Conservation (phyloP, 2,329 filamentous ascomycete genomes). For the Nemania abortiva region DNA sequence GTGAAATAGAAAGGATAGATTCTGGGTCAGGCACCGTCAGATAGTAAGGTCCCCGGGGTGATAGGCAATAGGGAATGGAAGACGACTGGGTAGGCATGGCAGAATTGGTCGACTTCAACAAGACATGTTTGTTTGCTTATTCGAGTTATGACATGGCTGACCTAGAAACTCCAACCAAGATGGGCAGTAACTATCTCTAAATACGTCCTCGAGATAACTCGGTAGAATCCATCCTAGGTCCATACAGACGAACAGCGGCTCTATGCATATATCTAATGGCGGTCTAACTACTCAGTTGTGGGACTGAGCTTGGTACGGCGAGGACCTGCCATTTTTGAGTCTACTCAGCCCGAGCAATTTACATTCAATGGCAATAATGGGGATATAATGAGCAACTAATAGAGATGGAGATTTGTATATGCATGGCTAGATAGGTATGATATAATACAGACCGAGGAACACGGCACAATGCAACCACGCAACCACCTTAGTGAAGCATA, state of each 20-base stretch:
- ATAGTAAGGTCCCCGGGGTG: conserved; percentile 8
- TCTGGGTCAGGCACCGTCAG: not conserved
- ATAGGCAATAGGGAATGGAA: not conserved
- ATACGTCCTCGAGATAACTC: not conserved
- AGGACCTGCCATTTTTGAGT: conserved; percentile 6
- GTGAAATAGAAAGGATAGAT: not conserved
- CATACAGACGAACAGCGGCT: not conserved
- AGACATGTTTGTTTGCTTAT: conserved; percentile 16
- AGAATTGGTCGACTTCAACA: not conserved
- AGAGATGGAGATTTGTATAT: conserved; percentile 28
- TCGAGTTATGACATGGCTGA: not conserved
- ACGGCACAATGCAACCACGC: conserved; percentile 2
- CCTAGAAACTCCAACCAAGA: not conserved
- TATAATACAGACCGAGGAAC: conserved; percentile 32
- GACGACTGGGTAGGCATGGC: not conserved
- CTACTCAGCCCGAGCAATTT: not conserved
- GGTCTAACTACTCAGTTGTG: conserved; percentile 4
- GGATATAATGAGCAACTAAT: not conserved
- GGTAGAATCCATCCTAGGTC: not conserved
- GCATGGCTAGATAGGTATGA: conserved; percentile 26
- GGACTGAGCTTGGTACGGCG: not conserved
- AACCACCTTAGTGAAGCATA: not conserved
- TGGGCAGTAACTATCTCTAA: not conserved
- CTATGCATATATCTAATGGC: conserved; percentile 12
- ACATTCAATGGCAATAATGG: not conserved